These are phyloP conservation scores for Fusarium illudens DNA, from an alignment of 2,329 filamentous ascomycete genomes.

Conservation along the genomic window DNA sequence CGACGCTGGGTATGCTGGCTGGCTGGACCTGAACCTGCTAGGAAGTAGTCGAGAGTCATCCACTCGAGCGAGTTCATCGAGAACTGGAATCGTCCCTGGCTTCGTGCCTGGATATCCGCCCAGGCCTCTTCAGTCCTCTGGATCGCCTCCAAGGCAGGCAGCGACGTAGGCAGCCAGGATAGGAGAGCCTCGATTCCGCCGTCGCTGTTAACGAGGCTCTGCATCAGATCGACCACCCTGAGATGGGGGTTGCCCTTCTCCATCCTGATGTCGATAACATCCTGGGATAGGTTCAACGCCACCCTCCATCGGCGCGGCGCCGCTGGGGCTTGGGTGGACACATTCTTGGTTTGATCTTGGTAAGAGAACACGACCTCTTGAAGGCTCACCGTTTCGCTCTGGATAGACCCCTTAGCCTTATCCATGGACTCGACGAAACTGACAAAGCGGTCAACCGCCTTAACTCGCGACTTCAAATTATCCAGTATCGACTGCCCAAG, in stretches of 20 bases:
- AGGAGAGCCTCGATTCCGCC: constrained; percentile 62
- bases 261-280: constrained; percentile 66
- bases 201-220: constrained; percentile 64
- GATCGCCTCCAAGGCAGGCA: constrained; percentile 71
- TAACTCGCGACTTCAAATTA: constrained; percentile 66
- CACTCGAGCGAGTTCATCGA: constrained; percentile 65
- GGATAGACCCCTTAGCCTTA: constrained; percentile 62
- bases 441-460: constrained; percentile 75
- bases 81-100: constrained; percentile 60
- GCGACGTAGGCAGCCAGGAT: constrained; percentile 64
- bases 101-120: constrained; percentile 51
- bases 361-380: constrained; percentile 76
- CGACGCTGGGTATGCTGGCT: constrained; percentile 44
- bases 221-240: constrained; percentile 67
- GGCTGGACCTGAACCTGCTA: constrained; percentile 43
- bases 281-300: constrained; percentile 63
- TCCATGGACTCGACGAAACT: constrained; percentile 73
- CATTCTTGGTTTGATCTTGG: constrained; percentile 44
- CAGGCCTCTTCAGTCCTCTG: constrained; percentile 67
- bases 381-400: constrained; percentile 67
- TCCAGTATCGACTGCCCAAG: constrained; percentile 68
- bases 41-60: constrained; percentile 63
- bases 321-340: background rate
- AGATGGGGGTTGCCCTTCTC: constrained; percentile 73
- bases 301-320: constrained; percentile 57